Evolutionary conservation across 306 rosid species (phyloP).

Genomic region (Quercus bicolor): DNA sequence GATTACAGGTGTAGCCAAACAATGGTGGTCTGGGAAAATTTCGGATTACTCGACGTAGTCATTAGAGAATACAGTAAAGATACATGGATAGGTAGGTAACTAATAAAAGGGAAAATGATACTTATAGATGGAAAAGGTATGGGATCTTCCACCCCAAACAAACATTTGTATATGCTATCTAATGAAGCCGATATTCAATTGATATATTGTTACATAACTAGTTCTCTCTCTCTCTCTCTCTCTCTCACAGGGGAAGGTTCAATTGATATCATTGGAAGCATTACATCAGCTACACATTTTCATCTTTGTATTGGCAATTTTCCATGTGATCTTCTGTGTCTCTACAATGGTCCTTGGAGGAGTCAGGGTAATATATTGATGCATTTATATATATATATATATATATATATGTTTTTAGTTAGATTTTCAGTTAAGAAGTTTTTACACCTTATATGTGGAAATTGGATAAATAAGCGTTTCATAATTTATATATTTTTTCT

Average conservation of each 20-base stretch:
- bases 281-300: slow-evolving; percentile 88
- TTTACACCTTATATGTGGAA: background rate
- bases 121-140: no score
- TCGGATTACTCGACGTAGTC: no score
- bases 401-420: background rate
- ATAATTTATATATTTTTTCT: slow-evolving; percentile 20
- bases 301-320: slow-evolving; percentile 83
- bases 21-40: no score
- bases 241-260: slow-evolving; percentile 72
- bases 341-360: slow-evolving; percentile 74
- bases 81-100: no score
- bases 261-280: slow-evolving; percentile 67
- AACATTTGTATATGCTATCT: background rate
- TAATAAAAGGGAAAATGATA: background rate
- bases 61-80: no score
- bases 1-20: background rate
- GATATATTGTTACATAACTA: background rate
- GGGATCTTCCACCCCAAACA: no score
- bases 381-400: background rate
- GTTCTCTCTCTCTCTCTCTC: background rate
- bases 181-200: background rate
- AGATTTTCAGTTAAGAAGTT: background rate
- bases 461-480: background rate
- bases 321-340: slow-evolving; percentile 74
- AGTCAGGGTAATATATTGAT: slow-evolving; percentile 49